These are phyloP conservation scores for Astrothelium macrocarpum DNA, from an alignment of 495 filamentous ascomycete species.

Conservation along the genomic window DNA sequence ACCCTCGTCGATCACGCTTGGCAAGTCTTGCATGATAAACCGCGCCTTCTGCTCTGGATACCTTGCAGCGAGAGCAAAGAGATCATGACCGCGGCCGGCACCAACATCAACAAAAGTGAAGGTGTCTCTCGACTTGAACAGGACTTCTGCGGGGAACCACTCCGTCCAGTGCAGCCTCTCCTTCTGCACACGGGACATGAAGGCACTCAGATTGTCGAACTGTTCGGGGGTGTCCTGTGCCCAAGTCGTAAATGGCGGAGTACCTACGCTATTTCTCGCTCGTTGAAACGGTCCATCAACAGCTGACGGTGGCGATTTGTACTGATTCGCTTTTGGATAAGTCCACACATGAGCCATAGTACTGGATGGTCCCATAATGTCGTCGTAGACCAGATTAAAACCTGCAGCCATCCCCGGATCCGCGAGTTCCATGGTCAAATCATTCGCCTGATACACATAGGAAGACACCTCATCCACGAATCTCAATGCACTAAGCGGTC, in stretches of 20 bases:
- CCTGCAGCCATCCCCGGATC: not conserved
- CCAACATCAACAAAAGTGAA: slow-evolving; percentile 2
- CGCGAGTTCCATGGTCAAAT: not conserved
- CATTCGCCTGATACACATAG: slow-evolving; percentile 1
- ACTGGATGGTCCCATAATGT: slow-evolving; percentile 4
- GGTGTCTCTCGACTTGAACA: slow-evolving; percentile 5
- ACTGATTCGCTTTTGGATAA: slow-evolving; percentile 2
- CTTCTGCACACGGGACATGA: slow-evolving; percentile 3
- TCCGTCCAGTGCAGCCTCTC: slow-evolving; percentile 6
- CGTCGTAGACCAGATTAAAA: slow-evolving; percentile 3
- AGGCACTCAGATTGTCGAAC: slow-evolving; percentile 3
- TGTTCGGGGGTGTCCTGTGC: not conserved
- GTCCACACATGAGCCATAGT: slow-evolving; percentile 4
- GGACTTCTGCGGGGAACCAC: slow-evolving; percentile 4
- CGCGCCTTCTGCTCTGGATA: slow-evolving; percentile 6
- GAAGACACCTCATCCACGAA: not conserved
- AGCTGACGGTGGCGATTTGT: slow-evolving; percentile 3
- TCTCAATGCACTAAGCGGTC: slow-evolving; percentile 1
- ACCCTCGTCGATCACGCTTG: slow-evolving; percentile 8
- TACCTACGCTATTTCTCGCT: slow-evolving; percentile 6
- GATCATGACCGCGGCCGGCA: slow-evolving; percentile 2
- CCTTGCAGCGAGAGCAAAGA: slow-evolving; percentile 3
- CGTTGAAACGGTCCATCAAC: slow-evolving; percentile 7
- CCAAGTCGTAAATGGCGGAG: slow-evolving; percentile 4
- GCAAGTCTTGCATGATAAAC: slow-evolving; percentile 11